Base-by-base conservation (phyloP, 2,329 filamentous ascomycete species). In the Phialocephala subalpina region DNA sequence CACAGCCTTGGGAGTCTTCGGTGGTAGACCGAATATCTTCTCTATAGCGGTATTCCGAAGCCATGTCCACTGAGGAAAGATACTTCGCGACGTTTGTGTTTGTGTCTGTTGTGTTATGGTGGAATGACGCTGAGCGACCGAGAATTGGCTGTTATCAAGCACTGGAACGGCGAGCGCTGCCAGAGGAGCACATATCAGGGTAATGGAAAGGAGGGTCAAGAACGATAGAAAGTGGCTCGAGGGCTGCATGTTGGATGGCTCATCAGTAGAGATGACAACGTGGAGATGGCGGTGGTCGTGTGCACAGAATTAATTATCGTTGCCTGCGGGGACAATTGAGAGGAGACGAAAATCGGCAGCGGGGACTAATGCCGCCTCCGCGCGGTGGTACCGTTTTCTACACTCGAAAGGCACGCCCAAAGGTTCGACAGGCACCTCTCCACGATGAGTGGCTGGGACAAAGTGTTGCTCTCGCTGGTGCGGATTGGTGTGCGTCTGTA, bases 211-310 rank as follows among this genome's bases (percentile, higher is more conserved):
- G 18, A 68, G 27, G 40, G 49, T 36, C 4, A 72, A 52, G 8
- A 63, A 33, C 18, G 59, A 63, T 20, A 68, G 42, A 25, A 62
- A 53, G 16, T 29, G 52, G 16, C 49, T 52, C 33, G 27, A 53
- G 53, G 94, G 95, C 82, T 97, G 95, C 86, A 87, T 97, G 94
- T 98, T 86, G 38, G 97, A 97, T 84, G 94, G 95, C 79, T 94
- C 95, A 77, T 96, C 95, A 84, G 91, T 98, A 70, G 95, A 95
- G 83, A 97, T 97, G 94, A 94, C 95, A 70, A 97, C 95, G 59
- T 16, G 69, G 40, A 52, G 40, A 29, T 11, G 16, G 22, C 3
- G 14, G 61, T 52, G 61, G 61, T 63, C 53, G 53, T 58, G 55
- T 49, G 36, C 61, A 40, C 38, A 56, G 52, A 36, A 22, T 57